phyloP scores from a whole-genome alignment of 2,329 filamentous ascomycete species.

The Penicillium sp. region DNA sequence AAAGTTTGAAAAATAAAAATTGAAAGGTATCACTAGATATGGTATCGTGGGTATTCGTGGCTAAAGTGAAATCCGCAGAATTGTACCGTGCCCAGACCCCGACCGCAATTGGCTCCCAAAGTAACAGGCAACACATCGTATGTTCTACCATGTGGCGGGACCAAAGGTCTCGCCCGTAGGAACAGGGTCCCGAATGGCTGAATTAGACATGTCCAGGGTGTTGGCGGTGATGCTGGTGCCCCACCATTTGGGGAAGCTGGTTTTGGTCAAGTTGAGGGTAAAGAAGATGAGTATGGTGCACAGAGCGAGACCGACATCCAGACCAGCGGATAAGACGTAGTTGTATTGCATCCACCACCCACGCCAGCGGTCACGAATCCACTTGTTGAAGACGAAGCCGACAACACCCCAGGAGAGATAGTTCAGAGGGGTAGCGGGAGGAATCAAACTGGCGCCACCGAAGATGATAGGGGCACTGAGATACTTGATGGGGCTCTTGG shows the following conservation, averaged over 20 bases:
- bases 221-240: constrained; percentile 59
- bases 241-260: constrained; percentile 64
- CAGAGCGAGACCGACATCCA: constrained; percentile 67
- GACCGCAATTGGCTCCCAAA: neutral
- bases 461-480: constrained; percentile 69
- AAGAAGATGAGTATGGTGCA: constrained; percentile 70
- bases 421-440: constrained; percentile 68
- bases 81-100: neutral
- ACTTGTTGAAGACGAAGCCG: constrained; percentile 68
- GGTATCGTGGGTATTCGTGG: neutral
- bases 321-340: constrained; percentile 69
- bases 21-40: neutral
- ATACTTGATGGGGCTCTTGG: constrained; percentile 62
- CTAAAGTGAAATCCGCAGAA: neutral
- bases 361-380: constrained; percentile 62
- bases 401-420: constrained; percentile 70
- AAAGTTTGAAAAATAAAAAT: neutral
- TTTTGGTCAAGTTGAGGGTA: constrained; percentile 61
- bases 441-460: constrained; percentile 62
- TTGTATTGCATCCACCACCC: constrained; percentile 80
- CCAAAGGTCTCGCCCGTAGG: constrained; percentile 61
- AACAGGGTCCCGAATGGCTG: constrained; percentile 58
- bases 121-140: neutral
- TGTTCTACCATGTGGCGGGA: constrained; percentile 41
- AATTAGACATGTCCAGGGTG: constrained; percentile 63